phyloP scores from a whole-genome alignment of 495 filamentous ascomycete species.

The Aspergillus hancockii region DNA sequence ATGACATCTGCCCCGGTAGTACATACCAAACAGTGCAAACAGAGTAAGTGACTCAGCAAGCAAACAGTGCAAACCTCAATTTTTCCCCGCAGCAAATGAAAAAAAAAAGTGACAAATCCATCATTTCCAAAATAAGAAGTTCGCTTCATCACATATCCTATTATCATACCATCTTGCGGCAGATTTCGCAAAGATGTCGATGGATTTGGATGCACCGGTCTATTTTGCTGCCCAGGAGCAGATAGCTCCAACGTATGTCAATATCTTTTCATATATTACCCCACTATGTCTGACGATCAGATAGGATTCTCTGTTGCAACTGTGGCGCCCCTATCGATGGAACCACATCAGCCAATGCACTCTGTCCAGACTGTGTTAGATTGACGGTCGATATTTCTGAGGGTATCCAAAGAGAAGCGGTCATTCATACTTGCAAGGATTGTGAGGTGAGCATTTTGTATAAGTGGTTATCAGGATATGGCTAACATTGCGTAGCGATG shows the following conservation, averaged over 20 bases:
- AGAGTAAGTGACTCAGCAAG: conserved; percentile 5
- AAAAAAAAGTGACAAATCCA: conserved; percentile 4
- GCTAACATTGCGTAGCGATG: conserved; percentile 89
- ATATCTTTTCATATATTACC: conserved; percentile 10
- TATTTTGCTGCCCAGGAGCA: conserved; percentile 54
- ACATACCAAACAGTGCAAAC: conserved; percentile 25
- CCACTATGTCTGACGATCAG: conserved; percentile 21
- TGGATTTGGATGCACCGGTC: conserved; percentile 70
- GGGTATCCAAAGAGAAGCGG: conserved; percentile 41
- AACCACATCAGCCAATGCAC: conserved; percentile 78
- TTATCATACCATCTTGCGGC: neutral
- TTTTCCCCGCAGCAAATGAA: conserved; percentile 1
- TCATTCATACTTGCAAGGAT: conserved; percentile 2
- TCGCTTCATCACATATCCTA: neutral
- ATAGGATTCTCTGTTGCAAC: conserved; percentile 89
- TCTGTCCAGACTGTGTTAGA: conserved; percentile 93
- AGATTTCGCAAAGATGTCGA: conserved; percentile 51
- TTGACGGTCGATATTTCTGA: conserved; percentile 90
- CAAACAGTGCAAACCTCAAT: conserved; percentile 12
- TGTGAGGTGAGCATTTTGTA: conserved; percentile 75
- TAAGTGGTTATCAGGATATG: conserved; percentile 65
- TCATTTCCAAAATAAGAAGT: neutral
- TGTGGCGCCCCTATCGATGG: conserved; percentile 93
- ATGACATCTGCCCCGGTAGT: neutral
- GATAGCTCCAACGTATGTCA: conserved; percentile 60